Percentiles rank a stretch among this genome's conserved stretches.
phyloP scores from a whole-genome alignment of 805 yeast genomes.

The Myxozyma neglecta region DNA sequence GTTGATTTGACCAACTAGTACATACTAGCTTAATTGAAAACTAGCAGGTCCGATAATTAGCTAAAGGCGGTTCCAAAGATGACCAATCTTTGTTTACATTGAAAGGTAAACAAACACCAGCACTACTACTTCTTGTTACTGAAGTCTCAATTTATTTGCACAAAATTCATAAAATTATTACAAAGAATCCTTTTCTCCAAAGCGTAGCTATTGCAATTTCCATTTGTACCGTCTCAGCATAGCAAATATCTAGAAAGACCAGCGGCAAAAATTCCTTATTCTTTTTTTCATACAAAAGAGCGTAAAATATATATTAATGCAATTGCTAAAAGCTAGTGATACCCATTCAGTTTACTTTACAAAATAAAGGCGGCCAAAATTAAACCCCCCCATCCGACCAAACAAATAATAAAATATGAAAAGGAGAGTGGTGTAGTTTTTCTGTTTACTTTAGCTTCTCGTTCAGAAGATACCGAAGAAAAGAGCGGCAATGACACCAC shows the following conservation, averaged over 20 bases:
- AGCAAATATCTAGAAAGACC: neutral
- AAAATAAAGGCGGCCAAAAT: neutral
- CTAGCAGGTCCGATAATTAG: too few relatives aligned
- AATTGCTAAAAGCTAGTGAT: neutral
- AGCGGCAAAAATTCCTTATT: neutral
- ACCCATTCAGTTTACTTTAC: neutral
- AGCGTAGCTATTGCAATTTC: too few relatives aligned
- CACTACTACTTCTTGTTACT: too few relatives aligned
- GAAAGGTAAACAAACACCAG: too few relatives aligned
- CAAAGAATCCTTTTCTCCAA: too few relatives aligned
- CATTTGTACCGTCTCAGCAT: too few relatives aligned
- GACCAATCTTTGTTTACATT: too few relatives aligned
- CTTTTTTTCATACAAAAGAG: neutral
- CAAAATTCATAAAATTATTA: too few relatives aligned
- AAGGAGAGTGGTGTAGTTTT: neutral
- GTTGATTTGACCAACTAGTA: too few relatives aligned
- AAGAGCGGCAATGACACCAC: conserved; percentile 34
- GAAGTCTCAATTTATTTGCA: too few relatives aligned
- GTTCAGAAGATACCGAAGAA: conserved; percentile 31
- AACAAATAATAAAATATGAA: neutral
- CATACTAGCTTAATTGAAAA: too few relatives aligned
- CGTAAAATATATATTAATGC: neutral
- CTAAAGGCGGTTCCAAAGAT: too few relatives aligned
- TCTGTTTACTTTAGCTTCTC: neutral
- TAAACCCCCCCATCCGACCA: neutral